These are phyloP conservation scores for Floccularia luteovirens DNA, from an alignment of 768 basidiomycete genomes.

Conservation along the genomic window DNA sequence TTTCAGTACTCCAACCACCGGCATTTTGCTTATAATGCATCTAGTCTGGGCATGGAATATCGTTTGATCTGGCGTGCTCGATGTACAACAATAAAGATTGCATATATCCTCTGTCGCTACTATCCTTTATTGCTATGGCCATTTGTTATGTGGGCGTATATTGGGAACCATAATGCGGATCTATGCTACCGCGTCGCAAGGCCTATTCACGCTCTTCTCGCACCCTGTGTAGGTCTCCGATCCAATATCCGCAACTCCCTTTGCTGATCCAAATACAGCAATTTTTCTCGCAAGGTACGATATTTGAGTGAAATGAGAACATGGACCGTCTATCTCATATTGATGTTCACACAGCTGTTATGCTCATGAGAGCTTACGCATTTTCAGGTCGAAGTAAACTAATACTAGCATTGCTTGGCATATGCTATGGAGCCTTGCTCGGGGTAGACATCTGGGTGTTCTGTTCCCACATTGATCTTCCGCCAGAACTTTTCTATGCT, in stretches of 20 bases:
- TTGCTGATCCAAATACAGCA: conserved; percentile 17
- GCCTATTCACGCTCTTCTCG: conserved; percentile 22
- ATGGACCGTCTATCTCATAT: not conserved
- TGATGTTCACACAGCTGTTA: conserved; percentile 20
- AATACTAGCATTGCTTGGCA: conserved; percentile 19
- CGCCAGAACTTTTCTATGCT: conserved; percentile 15
- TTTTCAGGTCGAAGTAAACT: conserved; percentile 26
- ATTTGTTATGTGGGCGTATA: conserved; percentile 26
- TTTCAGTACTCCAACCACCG: not conserved
- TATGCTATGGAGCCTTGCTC: conserved; percentile 21
- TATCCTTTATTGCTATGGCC: conserved; percentile 30
- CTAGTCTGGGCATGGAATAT: not conserved
- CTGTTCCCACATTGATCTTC: conserved; percentile 14
- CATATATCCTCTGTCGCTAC: conserved; percentile 34
- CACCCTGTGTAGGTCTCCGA: conserved; percentile 21
- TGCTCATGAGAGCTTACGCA: conserved; percentile 36
- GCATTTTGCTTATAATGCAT: conserved; percentile 12
- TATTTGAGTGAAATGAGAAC: no score
- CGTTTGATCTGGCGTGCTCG: conserved; percentile 23
- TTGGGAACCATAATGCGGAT: conserved; percentile 21
- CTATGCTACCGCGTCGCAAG: conserved; percentile 20
- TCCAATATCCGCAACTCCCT: not conserved
- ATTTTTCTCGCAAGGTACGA: conserved; percentile 30
- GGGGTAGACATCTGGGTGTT: conserved; percentile 29
- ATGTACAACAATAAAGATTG: conserved; percentile 30